Percentiles rank a stretch among this genome's conserved stretches.
Evolutionary conservation across 2,329 filamentous ascomycete species (phyloP).

Genomic region (Coniochaeta ligniaria): DNA sequence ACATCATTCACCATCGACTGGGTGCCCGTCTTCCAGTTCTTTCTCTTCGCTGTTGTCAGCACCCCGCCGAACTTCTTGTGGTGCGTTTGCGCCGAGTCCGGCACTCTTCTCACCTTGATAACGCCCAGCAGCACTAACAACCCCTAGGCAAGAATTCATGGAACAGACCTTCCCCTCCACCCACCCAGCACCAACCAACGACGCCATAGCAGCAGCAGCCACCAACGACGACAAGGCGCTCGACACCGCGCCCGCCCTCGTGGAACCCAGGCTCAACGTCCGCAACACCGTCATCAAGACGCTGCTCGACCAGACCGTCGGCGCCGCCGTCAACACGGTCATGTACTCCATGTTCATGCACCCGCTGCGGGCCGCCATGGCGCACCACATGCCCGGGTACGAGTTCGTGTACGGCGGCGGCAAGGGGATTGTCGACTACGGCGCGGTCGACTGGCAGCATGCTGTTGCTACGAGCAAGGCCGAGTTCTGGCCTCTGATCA

Average conservation of each 20-base stretch:
- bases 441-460: conserved; percentile 33
- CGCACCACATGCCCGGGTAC: conserved; percentile 26
- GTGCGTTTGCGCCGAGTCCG: conserved; percentile 33
- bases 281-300: conserved; percentile 36
- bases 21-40: conserved; percentile 67
- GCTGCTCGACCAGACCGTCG: conserved; percentile 47
- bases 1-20: conserved; percentile 55
- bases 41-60: conserved; percentile 64
- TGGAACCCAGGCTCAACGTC: conserved; percentile 47
- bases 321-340: conserved; percentile 49
- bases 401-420: conserved; percentile 17
- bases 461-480: conserved; percentile 35
- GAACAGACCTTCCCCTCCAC: conserved; percentile 68
- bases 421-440: conserved; percentile 34
- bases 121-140: too few relatives aligned
- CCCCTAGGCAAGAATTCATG: conserved; percentile 61
- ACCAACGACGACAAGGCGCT: conserved; percentile 32
- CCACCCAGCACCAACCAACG: conserved; percentile 31
- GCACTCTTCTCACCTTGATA: too few relatives aligned
- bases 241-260: conserved; percentile 27
- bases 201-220: conserved; percentile 31
- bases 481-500: conserved; percentile 58
- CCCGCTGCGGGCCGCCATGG: conserved; percentile 45
- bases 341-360: conserved; percentile 43
- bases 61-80: conserved; percentile 81